Evolutionary conservation across 441 rosid genomes (phyloP).

Genomic region (Populus trichocarpa): DNA sequence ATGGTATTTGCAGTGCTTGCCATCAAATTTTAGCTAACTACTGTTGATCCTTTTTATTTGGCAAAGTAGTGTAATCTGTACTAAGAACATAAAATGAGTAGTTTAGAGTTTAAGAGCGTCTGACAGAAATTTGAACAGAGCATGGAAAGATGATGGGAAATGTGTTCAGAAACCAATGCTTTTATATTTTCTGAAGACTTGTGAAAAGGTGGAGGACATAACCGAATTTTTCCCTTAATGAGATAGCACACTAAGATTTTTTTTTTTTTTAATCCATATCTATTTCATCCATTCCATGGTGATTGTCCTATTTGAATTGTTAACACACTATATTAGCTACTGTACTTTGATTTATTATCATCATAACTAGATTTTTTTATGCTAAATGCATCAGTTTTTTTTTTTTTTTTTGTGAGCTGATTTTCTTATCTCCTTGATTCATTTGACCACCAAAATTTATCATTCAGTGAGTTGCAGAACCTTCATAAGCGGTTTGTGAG

Average conservation of each 20-base stretch:
- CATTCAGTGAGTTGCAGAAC: constrained; percentile 77
- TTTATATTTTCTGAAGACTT: background rate
- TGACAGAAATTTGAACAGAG: background rate
- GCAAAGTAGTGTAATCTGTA: background rate
- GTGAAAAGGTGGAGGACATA: background rate
- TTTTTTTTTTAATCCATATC: no score
- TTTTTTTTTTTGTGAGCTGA: background rate
- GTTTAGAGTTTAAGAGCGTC: background rate
- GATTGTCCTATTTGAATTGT: background rate
- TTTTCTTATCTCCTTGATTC: constrained; percentile 1
- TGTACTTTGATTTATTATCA: background rate
- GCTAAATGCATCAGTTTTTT: constrained; percentile 6
- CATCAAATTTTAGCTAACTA: background rate
- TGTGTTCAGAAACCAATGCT: background rate
- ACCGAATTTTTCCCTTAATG: background rate
- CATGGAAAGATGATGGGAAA: background rate
- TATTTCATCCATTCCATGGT: background rate
- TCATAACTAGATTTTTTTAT: constrained; percentile 1
- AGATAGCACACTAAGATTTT: background rate
- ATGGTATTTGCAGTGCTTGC: background rate
- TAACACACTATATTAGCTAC: background rate
- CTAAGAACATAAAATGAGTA: background rate
- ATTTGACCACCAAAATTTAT: constrained; percentile 15
- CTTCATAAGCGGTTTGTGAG: constrained; percentile 80
- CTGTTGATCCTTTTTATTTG: background rate